A percentile compares a stretch with the other conserved stretches of the same genome.
These are phyloP conservation scores for Exophiala calicioides DNA, from an alignment of 2,329 filamentous ascomycete species.

Conservation along the genomic window DNA sequence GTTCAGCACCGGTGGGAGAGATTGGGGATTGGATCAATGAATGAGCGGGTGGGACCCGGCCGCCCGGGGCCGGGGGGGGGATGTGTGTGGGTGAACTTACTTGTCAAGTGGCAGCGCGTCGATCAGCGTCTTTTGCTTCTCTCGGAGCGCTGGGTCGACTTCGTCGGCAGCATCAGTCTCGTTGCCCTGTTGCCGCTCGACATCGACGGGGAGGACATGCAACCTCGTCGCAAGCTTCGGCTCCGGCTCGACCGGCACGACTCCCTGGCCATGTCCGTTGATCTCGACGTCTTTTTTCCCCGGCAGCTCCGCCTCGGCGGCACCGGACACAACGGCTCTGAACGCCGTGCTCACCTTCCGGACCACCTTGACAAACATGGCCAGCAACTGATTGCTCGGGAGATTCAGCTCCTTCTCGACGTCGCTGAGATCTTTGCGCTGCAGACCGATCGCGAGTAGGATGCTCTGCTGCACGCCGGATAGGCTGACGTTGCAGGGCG, in stretches of 20 bases:
- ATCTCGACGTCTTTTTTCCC: conserved; percentile 44
- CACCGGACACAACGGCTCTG: conserved; percentile 70
- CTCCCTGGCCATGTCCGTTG: too few relatives aligned
- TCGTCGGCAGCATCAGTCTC: conserved; percentile 68
- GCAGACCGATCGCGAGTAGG: conserved; percentile 84
- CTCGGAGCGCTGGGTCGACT: conserved; percentile 67
- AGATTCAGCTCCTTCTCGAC: conserved; percentile 77
- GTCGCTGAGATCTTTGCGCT: conserved; percentile 81
- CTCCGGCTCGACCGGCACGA: too few relatives aligned
- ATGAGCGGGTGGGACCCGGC: too few relatives aligned
- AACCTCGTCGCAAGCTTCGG: too few relatives aligned
- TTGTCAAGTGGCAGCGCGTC: conserved; percentile 86
- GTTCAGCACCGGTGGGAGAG: too few relatives aligned
- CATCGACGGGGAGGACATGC: too few relatives aligned
- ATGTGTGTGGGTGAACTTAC: conserved; percentile 52
- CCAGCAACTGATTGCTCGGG: conserved; percentile 75
- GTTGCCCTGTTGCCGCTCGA: conserved; percentile 60
- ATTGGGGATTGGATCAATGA: neutral
- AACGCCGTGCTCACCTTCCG: conserved; percentile 84
- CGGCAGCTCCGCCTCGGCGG: conserved; percentile 68
- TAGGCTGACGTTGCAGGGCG: conserved; percentile 61
- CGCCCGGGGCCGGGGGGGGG: neutral
- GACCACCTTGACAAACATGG: conserved; percentile 96
- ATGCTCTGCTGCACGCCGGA: conserved; percentile 83
- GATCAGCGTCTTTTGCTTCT: conserved; percentile 84